These are phyloP conservation scores for Penicillium italicum DNA, from an alignment of 2,329 filamentous ascomycete species.

Conservation along the genomic window DNA sequence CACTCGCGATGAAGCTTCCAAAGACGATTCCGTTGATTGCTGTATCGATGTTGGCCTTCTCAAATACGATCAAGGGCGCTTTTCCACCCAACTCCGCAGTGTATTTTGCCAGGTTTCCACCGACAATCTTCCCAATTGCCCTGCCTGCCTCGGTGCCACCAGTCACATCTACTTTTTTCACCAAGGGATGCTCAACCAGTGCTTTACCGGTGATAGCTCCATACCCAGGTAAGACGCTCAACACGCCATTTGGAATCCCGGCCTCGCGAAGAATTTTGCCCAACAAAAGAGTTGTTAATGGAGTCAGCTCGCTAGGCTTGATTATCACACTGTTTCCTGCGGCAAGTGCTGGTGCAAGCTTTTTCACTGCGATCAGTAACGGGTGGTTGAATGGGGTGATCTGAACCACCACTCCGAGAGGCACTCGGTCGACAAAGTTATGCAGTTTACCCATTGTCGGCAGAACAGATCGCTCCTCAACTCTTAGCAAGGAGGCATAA, in stretches of 20 bases:
- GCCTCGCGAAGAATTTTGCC: slow-evolving; percentile 42
- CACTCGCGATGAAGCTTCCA: slow-evolving; percentile 51
- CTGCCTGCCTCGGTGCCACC: slow-evolving; percentile 33
- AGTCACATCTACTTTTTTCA: slow-evolving; percentile 37
- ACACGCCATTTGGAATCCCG: slow-evolving; percentile 43
- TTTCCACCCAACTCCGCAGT: slow-evolving; percentile 40
- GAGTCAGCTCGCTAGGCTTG: slow-evolving; percentile 43
- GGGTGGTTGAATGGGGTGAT: slow-evolving; percentile 43
- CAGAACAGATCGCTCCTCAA: slow-evolving; percentile 62
- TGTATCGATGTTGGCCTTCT: slow-evolving; percentile 31
- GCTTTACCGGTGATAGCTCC: slow-evolving; percentile 46
- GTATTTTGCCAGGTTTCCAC: slow-evolving; percentile 33
- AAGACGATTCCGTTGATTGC: slow-evolving; percentile 37
- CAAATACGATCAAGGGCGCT: slow-evolving; percentile 35
- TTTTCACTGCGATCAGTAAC: slow-evolving; percentile 38
- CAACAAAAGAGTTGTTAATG: slow-evolving; percentile 42
- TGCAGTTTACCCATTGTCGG: slow-evolving; percentile 52
- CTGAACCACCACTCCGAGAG: slow-evolving; percentile 40
- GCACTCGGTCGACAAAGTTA: slow-evolving; percentile 37
- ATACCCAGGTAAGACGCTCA: slow-evolving; percentile 52
- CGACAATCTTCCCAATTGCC: slow-evolving; percentile 32
- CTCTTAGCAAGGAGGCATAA: slow-evolving; percentile 64
- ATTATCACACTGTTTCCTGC: slow-evolving; percentile 41
- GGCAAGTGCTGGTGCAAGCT: slow-evolving; percentile 40
- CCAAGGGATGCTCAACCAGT: slow-evolving; percentile 28